Conservation (phyloP, 2,329 filamentous ascomycete species). For the Samsoniella hepiali region DNA sequence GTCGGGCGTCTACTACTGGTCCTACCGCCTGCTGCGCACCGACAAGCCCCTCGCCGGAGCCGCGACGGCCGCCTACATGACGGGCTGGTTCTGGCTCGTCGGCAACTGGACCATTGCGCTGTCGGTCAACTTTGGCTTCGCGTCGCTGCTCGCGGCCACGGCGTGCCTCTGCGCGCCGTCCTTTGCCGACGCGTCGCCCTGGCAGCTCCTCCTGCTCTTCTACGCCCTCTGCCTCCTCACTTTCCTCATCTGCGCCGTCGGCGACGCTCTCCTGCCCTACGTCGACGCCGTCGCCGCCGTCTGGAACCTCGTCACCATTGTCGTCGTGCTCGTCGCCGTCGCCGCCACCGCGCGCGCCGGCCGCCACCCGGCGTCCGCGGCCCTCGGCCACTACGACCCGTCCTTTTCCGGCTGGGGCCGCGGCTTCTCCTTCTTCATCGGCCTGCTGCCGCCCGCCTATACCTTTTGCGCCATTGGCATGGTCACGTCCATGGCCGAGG, state of each 20-base stretch:
- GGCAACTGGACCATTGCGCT: conserved; percentile 67
- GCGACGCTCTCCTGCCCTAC: conserved; percentile 54
- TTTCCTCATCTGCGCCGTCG: conserved; percentile 54
- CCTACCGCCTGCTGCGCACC: conserved; percentile 7
- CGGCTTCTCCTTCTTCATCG: conserved; percentile 59
- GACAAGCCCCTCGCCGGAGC: not conserved
- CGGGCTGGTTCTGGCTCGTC: conserved; percentile 68
- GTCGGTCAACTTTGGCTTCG: conserved; percentile 68
- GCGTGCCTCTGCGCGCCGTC: conserved; percentile 15
- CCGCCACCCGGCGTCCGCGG: conserved; percentile 48
- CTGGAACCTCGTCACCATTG: conserved; percentile 53
- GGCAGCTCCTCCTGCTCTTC: conserved; percentile 61
- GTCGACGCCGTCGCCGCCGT: conserved; percentile 57
- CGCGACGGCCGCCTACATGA: conserved; percentile 52
- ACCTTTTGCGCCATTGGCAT: conserved; percentile 58
- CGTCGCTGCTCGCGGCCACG: conserved; percentile 39
- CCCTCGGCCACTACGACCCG: conserved; percentile 54
- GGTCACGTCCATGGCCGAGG: conserved; percentile 61
- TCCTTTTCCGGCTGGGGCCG: conserved; percentile 54
- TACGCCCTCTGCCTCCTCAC: conserved; percentile 56
- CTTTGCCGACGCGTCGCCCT: conserved; percentile 29
- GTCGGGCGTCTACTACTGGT: conserved; percentile 21
- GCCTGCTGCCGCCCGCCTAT: conserved; percentile 56
- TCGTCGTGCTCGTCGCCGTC: conserved; percentile 55
- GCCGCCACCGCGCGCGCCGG: conserved; percentile 53